A percentile compares a stretch with the other conserved stretches of the same genome.
phyloP scores from a whole-genome alignment of 176 grass and related monocot genomes.

The Musa beccarii region DNA sequence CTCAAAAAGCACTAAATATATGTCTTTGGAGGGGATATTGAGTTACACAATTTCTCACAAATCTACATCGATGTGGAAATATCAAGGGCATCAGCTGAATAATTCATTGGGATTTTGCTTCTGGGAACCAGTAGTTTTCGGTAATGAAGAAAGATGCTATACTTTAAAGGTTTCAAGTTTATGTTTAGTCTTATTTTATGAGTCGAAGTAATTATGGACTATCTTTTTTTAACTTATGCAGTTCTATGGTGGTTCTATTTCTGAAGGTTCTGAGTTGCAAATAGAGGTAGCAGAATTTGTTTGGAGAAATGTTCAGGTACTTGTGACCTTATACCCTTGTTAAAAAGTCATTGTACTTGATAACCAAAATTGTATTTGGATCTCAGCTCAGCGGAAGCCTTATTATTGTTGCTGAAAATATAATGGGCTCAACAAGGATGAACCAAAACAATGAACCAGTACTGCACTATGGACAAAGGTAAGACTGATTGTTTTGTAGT shows the following conservation, averaged over 20 bases:
- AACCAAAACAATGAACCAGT: constrained; percentile 46
- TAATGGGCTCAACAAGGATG: constrained; percentile 67
- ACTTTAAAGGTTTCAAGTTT: too few species aligned
- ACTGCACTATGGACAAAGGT: constrained; percentile 68
- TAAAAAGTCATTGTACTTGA: background rate
- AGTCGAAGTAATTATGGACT: constrained; percentile 6
- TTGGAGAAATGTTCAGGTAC: constrained; percentile 92
- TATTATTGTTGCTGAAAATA: constrained; percentile 73
- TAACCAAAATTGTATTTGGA: constrained; percentile 25
- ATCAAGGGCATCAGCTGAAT: background rate
- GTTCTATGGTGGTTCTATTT: constrained; percentile 67
- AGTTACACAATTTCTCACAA: too few species aligned
- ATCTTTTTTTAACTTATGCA: constrained; percentile 25
- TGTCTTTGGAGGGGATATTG: too few species aligned
- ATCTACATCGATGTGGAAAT: too few species aligned
- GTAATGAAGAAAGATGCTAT: background rate
- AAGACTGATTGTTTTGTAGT: background rate
- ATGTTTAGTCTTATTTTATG: constrained; percentile 7
- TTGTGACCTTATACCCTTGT: background rate
- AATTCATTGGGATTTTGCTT: background rate
- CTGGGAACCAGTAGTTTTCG: background rate
- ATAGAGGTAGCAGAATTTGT: constrained; percentile 87
- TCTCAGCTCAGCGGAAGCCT: constrained; percentile 79
- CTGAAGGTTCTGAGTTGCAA: constrained; percentile 87
- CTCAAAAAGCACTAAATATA: too few species aligned